Percentiles rank a stretch among this genome's conserved stretches.
Evolutionary conservation across 192 early-diverging fungal species (phyloP).

Genomic region (Dissophora globulifera): DNA sequence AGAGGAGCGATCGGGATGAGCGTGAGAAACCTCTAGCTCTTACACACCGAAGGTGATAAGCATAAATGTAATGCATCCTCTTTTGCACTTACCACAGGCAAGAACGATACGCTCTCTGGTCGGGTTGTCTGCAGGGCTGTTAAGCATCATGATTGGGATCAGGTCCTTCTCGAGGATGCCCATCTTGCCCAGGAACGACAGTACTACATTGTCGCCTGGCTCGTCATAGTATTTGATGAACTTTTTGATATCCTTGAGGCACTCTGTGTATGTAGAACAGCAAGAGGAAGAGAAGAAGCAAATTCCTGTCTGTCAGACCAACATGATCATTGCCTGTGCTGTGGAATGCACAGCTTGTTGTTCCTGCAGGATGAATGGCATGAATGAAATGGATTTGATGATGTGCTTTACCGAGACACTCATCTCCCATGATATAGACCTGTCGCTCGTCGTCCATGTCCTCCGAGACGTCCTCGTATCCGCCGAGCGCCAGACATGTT

Average conservation of each 20-base stretch:
- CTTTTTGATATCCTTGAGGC: slow-evolving; percentile 89
- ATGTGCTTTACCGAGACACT: slow-evolving; percentile 72
- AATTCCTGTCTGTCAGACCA: too few relatives aligned
- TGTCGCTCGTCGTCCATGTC: slow-evolving; percentile 51
- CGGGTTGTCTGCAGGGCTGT: slow-evolving; percentile 31
- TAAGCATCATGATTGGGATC: slow-evolving; percentile 75
- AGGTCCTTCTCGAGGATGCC: slow-evolving; percentile 81
- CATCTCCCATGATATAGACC: slow-evolving; percentile 83
- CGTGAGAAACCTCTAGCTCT: not conserved
- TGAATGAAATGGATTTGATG: not conserved
- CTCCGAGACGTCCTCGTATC: slow-evolving; percentile 65
- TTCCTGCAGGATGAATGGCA: not conserved
- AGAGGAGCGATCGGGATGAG: too few relatives aligned
- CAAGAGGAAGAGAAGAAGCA: too few relatives aligned
- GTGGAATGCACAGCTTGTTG: not conserved
- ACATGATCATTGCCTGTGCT: not conserved
- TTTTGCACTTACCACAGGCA: slow-evolving; percentile 61
- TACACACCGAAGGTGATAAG: not conserved
- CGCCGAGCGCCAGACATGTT: slow-evolving; percentile 85
- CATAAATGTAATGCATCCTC: not conserved
- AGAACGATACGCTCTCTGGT: slow-evolving; percentile 56
- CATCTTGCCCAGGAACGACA: slow-evolving; percentile 79
- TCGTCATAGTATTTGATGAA: slow-evolving; percentile 83
- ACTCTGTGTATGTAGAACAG: slow-evolving; percentile 62
- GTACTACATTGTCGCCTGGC: slow-evolving; percentile 63